A percentile compares a stretch with the other conserved stretches of the same genome.
These are phyloP conservation scores for Acmispon strigosus DNA, from an alignment of 306 rosid genomes.

Conservation along the genomic window DNA sequence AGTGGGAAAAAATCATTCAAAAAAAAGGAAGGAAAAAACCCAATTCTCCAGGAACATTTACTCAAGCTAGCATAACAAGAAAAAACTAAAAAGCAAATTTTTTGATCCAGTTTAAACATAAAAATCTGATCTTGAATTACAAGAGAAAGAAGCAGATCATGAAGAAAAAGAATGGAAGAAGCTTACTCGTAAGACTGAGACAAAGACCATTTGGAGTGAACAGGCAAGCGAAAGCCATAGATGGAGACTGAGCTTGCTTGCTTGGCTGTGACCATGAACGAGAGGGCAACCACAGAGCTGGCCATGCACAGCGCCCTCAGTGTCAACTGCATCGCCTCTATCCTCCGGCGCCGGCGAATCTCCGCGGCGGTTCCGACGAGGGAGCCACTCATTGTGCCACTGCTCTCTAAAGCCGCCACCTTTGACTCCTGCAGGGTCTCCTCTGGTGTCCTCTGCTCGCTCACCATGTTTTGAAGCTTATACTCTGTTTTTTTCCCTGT, in stretches of 20 bases:
- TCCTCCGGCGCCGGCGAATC: constrained; percentile 22
- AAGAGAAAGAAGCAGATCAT: not conserved
- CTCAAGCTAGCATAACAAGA: not conserved
- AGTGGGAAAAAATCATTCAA: not conserved
- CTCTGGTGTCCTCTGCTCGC: constrained; percentile 38
- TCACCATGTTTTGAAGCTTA: constrained; percentile 23
- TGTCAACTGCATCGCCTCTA: constrained; percentile 37
- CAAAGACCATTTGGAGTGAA: constrained; percentile 79
- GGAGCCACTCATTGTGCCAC: constrained; percentile 33
- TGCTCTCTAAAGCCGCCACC: constrained; percentile 31
- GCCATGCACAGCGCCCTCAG: constrained; percentile 50
- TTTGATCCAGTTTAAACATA: not conserved
- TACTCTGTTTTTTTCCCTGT: constrained; percentile 2
- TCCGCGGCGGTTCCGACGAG: constrained; percentile 18
- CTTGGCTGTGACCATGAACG: constrained; percentile 69
- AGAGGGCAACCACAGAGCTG: constrained; percentile 43
- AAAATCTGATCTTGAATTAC: not conserved
- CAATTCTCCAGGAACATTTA: not conserved
- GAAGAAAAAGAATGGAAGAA: not conserved
- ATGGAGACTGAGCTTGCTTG: constrained; percentile 46
- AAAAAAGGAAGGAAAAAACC: not conserved
- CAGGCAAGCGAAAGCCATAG: constrained; percentile 56
- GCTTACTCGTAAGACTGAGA: constrained; percentile 65
- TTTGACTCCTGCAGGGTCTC: constrained; percentile 29
- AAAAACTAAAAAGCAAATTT: not conserved